Evolutionary conservation across 768 basidiomycete species (phyloP).

Genomic region (Gyrodon lividus): DNA sequence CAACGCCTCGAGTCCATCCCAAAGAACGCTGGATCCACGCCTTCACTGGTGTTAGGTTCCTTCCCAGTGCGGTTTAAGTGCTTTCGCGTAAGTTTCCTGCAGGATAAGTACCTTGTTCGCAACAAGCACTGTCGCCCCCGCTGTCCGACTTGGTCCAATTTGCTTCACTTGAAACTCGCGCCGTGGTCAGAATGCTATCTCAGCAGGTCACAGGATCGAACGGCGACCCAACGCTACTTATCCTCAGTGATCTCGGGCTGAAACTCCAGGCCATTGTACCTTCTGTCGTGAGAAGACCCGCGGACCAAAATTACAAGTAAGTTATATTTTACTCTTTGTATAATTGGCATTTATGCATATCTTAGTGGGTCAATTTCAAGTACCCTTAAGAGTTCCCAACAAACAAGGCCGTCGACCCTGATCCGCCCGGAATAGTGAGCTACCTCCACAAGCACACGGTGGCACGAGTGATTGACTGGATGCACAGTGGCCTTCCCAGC

Average conservation of each 20-base stretch:
- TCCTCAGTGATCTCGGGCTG: background rate
- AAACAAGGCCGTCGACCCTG: background rate
- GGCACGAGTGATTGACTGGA: slow-evolving; percentile 1
- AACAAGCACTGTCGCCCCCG: background rate
- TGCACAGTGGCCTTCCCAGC: slow-evolving; percentile 6
- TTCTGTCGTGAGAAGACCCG: slow-evolving; percentile 10
- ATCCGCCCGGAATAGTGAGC: slow-evolving; percentile 10
- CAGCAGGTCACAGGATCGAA: background rate
- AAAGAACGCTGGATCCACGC: too few relatives aligned
- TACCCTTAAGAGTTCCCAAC: slow-evolving; percentile 19
- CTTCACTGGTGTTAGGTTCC: background rate
- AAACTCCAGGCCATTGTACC: slow-evolving; percentile 16
- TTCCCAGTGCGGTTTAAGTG: background rate
- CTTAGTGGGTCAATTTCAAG: slow-evolving; percentile 4
- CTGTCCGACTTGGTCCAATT: background rate
- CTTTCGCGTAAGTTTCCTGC: background rate
- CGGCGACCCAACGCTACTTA: background rate
- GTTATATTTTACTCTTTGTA: background rate
- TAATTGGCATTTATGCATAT: background rate
- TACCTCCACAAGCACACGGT: background rate
- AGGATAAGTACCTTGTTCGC: background rate
- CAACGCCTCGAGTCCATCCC: too few relatives aligned
- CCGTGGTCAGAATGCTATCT: background rate
- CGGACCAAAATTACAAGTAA: slow-evolving; percentile 6
- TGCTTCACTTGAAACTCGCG: background rate